Evolutionary conservation across 495 filamentous ascomycete genomes (phyloP), one percentile per base, ranked within the genome.

Genomic region (Tuber melanosporum): DNA sequence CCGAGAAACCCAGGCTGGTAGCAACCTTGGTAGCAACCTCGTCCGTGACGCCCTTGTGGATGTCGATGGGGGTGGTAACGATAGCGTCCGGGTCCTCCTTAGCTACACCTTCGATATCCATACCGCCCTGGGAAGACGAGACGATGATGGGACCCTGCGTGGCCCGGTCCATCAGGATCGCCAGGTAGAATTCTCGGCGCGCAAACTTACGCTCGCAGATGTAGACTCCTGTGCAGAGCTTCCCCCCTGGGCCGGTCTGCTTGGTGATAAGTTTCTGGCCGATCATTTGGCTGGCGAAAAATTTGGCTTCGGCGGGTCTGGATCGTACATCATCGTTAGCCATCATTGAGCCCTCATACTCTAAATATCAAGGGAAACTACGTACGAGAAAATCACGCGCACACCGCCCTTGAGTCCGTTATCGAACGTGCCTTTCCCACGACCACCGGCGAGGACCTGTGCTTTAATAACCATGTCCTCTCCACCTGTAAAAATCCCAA

Each of bases 401-500:
- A 99, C 95, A 87, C 95, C 95, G 84, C 95, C 95, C 89, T 99
- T 99, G 83, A 98, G 90, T 79, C 95, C 95, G 86, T 98, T 99
- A 86, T 97, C 94, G 84, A 99, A 99, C 76, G 89, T 91, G 80
- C 95, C 95, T 88, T 99, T 99, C 83, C 95, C 95, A 87, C 95
- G 91, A 75, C 95, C 95, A 85, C 95, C 95, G 83, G 95, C 95
- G 69, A 99, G 91, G 72, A 99, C 96, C 88, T 99, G 95, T 75
- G 95, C 95, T 90, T 99, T 99, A 89, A 99, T 98, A 78, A 99
- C 95, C 91, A 98, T 93, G 84, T 99, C 95, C 83, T 97, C 95
- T 81, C 91, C 92, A 81, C 91, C 90, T 92, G 77, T 22, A 44
- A n/a, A 62, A 66, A 32, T 6, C 12, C 57, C 57, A 66, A 15